Conservation (phyloP, 805 yeast species). For the Candida golubevii region DNA sequence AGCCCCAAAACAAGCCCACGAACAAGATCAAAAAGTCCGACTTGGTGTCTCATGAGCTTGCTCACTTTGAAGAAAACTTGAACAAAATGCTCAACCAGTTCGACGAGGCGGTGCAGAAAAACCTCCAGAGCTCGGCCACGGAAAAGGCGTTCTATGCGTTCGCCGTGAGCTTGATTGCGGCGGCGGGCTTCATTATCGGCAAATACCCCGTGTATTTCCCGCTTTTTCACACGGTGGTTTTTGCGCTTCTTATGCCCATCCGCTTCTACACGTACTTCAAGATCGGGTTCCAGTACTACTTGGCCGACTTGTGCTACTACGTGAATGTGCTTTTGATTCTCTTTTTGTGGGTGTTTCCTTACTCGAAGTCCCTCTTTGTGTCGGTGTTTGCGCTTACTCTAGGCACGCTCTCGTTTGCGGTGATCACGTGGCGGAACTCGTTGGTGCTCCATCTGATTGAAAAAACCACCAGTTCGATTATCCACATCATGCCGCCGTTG, state of each 20-base stretch:
- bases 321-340: conserved; percentile 68
- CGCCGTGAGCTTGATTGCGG: conserved; percentile 63
- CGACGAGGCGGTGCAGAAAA: conserved; percentile 33
- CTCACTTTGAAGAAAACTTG: conserved; percentile 29
- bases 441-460: conserved; percentile 88
- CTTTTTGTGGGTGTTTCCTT: conserved; percentile 81
- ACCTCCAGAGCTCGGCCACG: conserved; percentile 32
- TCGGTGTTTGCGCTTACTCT: conserved; percentile 82
- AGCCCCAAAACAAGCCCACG: background rate
- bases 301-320: conserved; percentile 92
- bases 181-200: conserved; percentile 74
- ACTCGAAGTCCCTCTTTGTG: conserved; percentile 66
- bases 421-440: conserved; percentile 93
- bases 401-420: conserved; percentile 91
- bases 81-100: conserved; percentile 30
- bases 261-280: conserved; percentile 80
- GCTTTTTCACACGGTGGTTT: conserved; percentile 60
- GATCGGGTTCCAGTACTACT: conserved; percentile 72
- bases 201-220: conserved; percentile 75
- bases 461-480: conserved; percentile 85
- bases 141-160: conserved; percentile 81
- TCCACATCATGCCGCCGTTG: conserved; percentile 87
- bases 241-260: conserved; percentile 70
- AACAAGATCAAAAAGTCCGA: background rate
- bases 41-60: conserved; percentile 21